phyloP scores from a whole-genome alignment of 805 yeast genomes.

The Zygotorulaspora chibaensis region DNA sequence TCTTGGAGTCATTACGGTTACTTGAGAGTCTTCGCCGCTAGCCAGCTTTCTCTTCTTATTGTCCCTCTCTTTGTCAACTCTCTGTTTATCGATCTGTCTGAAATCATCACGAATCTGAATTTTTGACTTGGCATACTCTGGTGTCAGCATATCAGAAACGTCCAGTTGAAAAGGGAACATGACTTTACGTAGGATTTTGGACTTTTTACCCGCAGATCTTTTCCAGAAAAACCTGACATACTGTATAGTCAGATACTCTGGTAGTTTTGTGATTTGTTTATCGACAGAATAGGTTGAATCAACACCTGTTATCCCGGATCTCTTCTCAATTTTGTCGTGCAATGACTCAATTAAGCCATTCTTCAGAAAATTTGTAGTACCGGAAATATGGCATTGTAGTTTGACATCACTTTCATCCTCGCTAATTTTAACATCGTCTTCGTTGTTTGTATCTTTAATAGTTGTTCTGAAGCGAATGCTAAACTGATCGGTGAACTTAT shows the following conservation, averaged over 20 bases:
- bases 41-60: constrained; percentile 53
- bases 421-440: constrained; percentile 46
- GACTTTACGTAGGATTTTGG: constrained; percentile 90
- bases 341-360: constrained; percentile 77
- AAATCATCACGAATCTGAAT: constrained; percentile 71
- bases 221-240: constrained; percentile 97
- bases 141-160: constrained; percentile 78
- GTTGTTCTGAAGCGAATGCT: constrained; percentile 59
- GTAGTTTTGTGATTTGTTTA: constrained; percentile 65
- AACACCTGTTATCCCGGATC: constrained; percentile 61
- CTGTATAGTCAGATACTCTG: constrained; percentile 83
- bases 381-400: constrained; percentile 83
- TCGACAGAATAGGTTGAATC: constrained; percentile 66
- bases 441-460: constrained; percentile 56
- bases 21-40: constrained; percentile 10
- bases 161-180: constrained; percentile 93
- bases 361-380: constrained; percentile 78
- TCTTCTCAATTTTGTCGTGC: constrained; percentile 72
- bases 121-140: constrained; percentile 63
- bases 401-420: constrained; percentile 57
- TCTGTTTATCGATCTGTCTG: constrained; percentile 69
- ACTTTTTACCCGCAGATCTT: constrained; percentile 81
- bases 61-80: constrained; percentile 66
- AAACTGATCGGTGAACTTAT: constrained; percentile 52
- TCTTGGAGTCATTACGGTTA: constrained; percentile 39